Conservation (phyloP, 202 grass and related monocot species). For the Saccharum hybrid region DNA sequence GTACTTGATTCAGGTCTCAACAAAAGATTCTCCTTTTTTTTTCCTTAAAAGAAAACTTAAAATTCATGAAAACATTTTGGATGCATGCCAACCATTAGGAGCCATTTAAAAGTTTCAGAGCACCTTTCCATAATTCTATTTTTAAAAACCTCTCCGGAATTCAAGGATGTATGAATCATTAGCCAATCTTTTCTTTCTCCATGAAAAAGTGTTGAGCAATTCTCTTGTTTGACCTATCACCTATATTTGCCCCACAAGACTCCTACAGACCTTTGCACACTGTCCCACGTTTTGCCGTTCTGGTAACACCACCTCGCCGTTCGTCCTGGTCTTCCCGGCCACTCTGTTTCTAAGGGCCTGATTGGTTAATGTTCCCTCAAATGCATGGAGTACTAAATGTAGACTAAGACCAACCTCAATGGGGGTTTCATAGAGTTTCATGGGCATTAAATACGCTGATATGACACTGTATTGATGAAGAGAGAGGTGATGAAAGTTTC, state of each 20-base stretch:
- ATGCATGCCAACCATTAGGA: not conserved
- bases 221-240: not conserved
- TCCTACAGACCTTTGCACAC: not conserved
- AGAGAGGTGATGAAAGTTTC: no score
- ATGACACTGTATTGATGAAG: no score
- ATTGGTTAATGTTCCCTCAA: no score
- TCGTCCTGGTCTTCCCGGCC: not conserved
- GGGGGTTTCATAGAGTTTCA: no score
- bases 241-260: no score
- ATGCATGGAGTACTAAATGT: no score
- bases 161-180: not conserved
- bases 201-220: not conserved
- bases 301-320: not conserved
- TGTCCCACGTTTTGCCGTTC: not conserved
- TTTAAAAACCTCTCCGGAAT: constrained; percentile 26
- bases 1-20: not conserved
- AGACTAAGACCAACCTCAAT: no score
- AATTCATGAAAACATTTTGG: not conserved
- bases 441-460: no score
- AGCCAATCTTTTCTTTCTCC: not conserved
- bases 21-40: not conserved
- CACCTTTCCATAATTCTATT: constrained; percentile 24
- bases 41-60: not conserved
- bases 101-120: not conserved
- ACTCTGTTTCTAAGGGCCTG: not conserved